phyloP scores from a whole-genome alignment of 225 moss, liverwort and hornwort species.

The Antitrichia curtipendula region DNA sequence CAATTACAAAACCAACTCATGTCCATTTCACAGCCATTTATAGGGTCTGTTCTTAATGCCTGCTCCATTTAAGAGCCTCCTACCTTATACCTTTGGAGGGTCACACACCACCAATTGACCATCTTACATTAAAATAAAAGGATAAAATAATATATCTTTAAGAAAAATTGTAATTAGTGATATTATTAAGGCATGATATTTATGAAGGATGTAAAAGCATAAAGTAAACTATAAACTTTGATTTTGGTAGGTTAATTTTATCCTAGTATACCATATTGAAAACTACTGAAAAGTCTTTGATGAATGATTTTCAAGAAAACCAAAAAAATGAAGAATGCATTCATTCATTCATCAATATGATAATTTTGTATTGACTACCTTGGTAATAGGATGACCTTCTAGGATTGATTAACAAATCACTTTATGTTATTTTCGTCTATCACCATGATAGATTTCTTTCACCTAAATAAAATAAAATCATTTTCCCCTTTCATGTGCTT shows the following conservation, averaged over 20 bases:
- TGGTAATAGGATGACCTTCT: fast-evolving
- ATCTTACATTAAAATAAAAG: no score
- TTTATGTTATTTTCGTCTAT: not conserved
- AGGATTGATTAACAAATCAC: not conserved
- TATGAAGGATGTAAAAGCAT: not conserved
- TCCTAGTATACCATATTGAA: fast-evolving
- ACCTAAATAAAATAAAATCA: no score
- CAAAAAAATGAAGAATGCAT: not conserved
- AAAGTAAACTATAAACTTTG: not conserved
- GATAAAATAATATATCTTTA: no score
- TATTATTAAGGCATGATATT: not conserved
- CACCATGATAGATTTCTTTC: not conserved
- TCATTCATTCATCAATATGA: not conserved
- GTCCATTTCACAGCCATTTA: no score
- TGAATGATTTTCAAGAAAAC: not conserved
- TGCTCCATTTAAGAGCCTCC: no score
- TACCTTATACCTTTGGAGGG: not conserved
- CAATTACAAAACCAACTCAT: no score
- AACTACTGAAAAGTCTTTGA: not conserved
- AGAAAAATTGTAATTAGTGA: not conserved
- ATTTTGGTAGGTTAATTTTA: not conserved
- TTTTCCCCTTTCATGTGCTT: not conserved
- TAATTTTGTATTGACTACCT: not conserved
- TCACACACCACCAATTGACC: not conserved
- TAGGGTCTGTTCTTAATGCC: no score